Base-by-base conservation (phyloP, 768 basidiomycete genomes). In the Suillus variegatus region DNA sequence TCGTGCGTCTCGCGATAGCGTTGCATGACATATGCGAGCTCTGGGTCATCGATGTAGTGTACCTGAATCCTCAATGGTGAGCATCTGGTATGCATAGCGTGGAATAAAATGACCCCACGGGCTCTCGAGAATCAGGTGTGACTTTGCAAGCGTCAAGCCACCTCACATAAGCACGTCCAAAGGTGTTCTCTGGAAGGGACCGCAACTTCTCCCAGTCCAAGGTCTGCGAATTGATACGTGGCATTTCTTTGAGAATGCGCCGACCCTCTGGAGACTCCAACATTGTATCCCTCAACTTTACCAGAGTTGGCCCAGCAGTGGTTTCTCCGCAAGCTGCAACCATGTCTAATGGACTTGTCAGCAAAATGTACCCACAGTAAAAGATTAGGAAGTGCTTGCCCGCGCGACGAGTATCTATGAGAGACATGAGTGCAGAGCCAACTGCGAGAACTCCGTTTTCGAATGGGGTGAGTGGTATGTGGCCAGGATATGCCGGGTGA, bases 1-100 rank as follows among this genome's bases (percentile, higher is more conserved):
- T 99, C 97, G 78, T 99, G 97, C 68, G 92, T 97, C 79, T 99
- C 96, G 32, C 97, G 90, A 76, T 99, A 99, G 60, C 97, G 90
- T 70, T 96, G 94, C 92, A 99, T 94, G 63, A 99, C 93, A 76
- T 97, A 99, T 32, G 97, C 97, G 13, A 97, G 86, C 72, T 97
- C 96, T 2, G 95, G 95, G 72, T 98, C 94, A 73, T 92, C 87
- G 64, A 99, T 90, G 73, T 98, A 99, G 69, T 90, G 93, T 7
- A 97, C 96, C 96, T 98, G 71, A 12, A 64, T 9, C 40, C 10
- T 25, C 12, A 44, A 35, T 66, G 62, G 52, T 40, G 38, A 28
- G 63, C 18, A 51, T 60, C 66, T 54, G 52, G 18, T 12, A 36
- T 47, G n/a, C 8, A 62, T n/a, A 49, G 13, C 51, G 6, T 35